Base-by-base conservation (phyloP, 257 asterid genomes). In the Nyctanthes arbortristis region DNA sequence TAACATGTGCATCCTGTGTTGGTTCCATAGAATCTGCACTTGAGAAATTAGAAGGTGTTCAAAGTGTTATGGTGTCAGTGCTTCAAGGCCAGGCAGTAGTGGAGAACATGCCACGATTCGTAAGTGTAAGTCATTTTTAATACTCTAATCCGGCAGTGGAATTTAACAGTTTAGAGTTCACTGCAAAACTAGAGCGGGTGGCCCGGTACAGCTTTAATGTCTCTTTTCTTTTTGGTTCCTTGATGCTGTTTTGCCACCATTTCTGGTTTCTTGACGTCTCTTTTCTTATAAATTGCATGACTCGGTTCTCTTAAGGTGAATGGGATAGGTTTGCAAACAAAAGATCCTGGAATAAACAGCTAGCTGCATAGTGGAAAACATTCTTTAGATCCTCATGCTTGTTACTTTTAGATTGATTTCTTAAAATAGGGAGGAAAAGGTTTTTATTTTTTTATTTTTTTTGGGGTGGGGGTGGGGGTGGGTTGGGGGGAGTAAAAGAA, bases 51-150 rank as follows among this genome's bases (percentile, higher is more conserved):
- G 87, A 88, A 60, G 97, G 98, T 9, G 84, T 90, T 60, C 79
- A 74, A 74, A 87, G 86, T 60, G 89, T 84, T 60, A 72, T 72
- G 81, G 96, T 93, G 66, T 90, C 98, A 37, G 88, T 87, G 65
- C 90, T 93, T 80, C 97, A 93, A 83, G 97, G 96, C 60, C 97
- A 86, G 75, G 97, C 97, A 63, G 87, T 89, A n/a, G 95, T 93
- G 59, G 87, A 89, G 82, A 88, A 85, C 75, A 69, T 80, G 29
- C 97, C 98, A 30, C 88, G 82, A 64, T 61, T 81, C 47, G 60
- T 93, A 79, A 74, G 67, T 70, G 98, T 90, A 75, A 81, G 98
- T 74, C 72, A 74, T 63, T 30, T 81, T 61, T 64, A 62, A 56
- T 63, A 59, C 14, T 25, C 4, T 32, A 30, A n/a, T n/a, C 7